A percentile compares a stretch with the other conserved stretches of the same genome.
phyloP scores from a whole-genome alignment of 179 eudicot genomes.

The Sideroxylon spinosum region DNA sequence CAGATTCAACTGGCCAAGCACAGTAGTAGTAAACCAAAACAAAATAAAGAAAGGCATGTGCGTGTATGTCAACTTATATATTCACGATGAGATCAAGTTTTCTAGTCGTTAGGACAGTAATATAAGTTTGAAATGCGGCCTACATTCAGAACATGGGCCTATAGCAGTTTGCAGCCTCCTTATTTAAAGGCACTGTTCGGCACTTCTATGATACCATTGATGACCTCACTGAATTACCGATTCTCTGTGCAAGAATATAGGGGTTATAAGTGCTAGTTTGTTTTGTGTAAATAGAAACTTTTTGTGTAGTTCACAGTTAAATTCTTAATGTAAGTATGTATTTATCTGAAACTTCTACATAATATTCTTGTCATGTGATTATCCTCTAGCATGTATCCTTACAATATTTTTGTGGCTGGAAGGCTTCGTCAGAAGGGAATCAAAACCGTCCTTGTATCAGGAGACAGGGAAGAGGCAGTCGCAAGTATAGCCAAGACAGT shows the following conservation, averaged over 20 bases:
- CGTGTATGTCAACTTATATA: neutral
- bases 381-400: constrained; percentile 8
- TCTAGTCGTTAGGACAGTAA: neutral
- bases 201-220: neutral
- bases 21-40: neutral
- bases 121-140: neutral
- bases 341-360: neutral
- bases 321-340: neutral
- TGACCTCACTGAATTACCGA: neutral
- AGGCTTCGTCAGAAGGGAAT: constrained; percentile 71
- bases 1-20: no score
- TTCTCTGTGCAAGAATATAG: neutral
- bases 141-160: neutral
- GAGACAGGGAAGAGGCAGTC: constrained; percentile 99
- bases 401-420: constrained; percentile 6
- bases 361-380: constrained; percentile 9
- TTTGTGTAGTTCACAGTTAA: neutral
- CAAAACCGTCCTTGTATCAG: constrained; percentile 67
- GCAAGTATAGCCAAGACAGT: constrained; percentile 64
- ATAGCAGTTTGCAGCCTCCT: neutral
- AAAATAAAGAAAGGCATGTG: neutral
- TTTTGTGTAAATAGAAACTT: neutral
- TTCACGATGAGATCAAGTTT: neutral
- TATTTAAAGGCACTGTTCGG: neutral
- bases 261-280: neutral